Conservation (phyloP, 257 asterid species). For the Solanum pinnatisectum region DNA sequence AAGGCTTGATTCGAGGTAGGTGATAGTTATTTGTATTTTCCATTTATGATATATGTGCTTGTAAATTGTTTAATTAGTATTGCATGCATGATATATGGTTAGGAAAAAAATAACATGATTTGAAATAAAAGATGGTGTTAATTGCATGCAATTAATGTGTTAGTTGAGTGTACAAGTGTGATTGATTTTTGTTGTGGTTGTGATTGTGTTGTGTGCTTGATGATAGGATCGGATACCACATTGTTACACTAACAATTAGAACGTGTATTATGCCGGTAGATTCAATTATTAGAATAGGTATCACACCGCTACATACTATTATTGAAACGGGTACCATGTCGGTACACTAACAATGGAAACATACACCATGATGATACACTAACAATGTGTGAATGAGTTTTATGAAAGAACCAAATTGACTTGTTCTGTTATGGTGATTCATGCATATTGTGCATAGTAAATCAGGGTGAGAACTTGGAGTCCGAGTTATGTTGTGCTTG, state of each 20-base stretch:
- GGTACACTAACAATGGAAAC: background rate
- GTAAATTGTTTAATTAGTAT: too few species aligned
- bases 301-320: background rate
- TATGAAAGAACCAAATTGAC: too few species aligned
- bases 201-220: background rate
- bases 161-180: background rate
- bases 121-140: background rate
- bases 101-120: background rate
- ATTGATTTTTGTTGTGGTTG: background rate
- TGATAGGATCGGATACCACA: background rate
- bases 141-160: background rate
- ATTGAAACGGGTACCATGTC: background rate
- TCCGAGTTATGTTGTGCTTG: background rate
- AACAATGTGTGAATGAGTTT: too few species aligned
- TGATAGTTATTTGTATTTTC: background rate
- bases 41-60: background rate
- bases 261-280: too few species aligned
- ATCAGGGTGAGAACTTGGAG: too few species aligned
- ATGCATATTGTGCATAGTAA: too few species aligned
- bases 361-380: too few species aligned
- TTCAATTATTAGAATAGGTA: background rate
- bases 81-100: background rate
- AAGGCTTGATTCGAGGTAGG: background rate
- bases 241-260: background rate
- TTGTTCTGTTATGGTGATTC: too few species aligned